Evolutionary conservation across 305 asterid genomes (phyloP).

Genomic region (Ajuga reptans): DNA sequence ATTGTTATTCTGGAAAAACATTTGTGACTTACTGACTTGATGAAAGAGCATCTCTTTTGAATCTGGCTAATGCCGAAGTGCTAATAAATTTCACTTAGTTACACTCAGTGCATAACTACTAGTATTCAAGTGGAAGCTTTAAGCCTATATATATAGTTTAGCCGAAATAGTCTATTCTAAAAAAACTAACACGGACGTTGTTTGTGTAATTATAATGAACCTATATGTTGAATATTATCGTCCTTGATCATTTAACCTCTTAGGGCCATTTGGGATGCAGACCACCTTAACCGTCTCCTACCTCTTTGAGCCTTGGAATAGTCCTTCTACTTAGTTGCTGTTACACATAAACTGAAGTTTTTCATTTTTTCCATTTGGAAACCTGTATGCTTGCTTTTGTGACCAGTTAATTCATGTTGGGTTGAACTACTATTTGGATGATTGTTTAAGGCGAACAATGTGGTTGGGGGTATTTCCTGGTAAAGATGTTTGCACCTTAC

Average conservation of each 20-base stretch:
- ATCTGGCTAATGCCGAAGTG: constrained; percentile 17
- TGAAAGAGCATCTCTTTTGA: constrained; percentile 16
- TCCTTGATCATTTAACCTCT: constrained; percentile 12
- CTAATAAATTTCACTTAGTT: not conserved
- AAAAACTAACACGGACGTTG: not conserved
- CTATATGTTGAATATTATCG: not conserved
- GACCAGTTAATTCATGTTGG: too few relatives aligned
- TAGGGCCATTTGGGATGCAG: not conserved
- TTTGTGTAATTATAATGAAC: not conserved
- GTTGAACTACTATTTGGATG: too few relatives aligned
- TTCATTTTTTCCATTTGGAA: too few relatives aligned
- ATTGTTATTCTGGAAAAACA: constrained; percentile 11
- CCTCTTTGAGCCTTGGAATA: constrained; percentile 1
- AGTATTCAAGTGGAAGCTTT: not conserved
- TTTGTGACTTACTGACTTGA: not conserved
- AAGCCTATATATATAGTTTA: not conserved
- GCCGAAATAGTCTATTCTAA: not conserved
- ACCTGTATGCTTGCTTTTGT: too few relatives aligned
- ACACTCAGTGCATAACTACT: not conserved
- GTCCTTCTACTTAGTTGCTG: constrained; percentile 11
- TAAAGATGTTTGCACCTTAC: not conserved
- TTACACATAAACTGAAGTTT: not conserved
- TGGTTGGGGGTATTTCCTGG: not conserved
- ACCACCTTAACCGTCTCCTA: constrained; percentile 12
- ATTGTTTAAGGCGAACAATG: too few relatives aligned